phyloP scores from a whole-genome alignment of 148 eudicot species.

The Heliamphora exappendiculata region DNA sequence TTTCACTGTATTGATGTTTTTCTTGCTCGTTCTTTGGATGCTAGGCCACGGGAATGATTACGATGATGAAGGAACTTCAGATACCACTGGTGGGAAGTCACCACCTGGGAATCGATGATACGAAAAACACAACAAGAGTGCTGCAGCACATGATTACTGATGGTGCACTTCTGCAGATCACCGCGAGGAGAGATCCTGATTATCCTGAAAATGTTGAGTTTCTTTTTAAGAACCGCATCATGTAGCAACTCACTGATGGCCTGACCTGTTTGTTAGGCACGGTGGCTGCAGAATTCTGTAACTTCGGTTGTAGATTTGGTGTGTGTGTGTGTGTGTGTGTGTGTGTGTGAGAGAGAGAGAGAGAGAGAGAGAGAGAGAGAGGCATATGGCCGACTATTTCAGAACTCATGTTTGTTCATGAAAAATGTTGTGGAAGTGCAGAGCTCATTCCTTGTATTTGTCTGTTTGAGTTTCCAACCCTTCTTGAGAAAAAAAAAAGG shows the following conservation, averaged over 20 bases:
- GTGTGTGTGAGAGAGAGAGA: no score
- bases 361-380: no score
- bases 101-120: constrained; percentile 91
- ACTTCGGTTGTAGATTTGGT: not conserved
- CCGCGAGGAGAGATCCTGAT: constrained; percentile 49
- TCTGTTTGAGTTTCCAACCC: no score
- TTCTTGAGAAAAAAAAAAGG: no score
- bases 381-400: not conserved
- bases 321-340: no score
- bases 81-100: constrained; percentile 74
- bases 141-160: constrained; percentile 71
- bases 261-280: not conserved
- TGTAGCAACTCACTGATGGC: constrained; percentile 21
- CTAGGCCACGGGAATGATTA: constrained; percentile 90
- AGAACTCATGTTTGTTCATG: not conserved
- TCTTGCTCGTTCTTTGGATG: constrained; percentile 2
- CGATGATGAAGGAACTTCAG: constrained; percentile 71
- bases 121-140: constrained; percentile 76
- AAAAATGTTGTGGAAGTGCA: not conserved
- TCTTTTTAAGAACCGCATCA: constrained; percentile 63
- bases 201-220: constrained; percentile 50
- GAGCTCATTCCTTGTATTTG: not conserved
- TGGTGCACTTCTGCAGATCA: constrained; percentile 69
- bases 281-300: not conserved
- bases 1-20: not conserved